Evolutionary conservation across 2,329 filamentous ascomycete genomes (phyloP), one percentile per base, ranked within the genome.

Genomic region (Cadophora gregata): DNA sequence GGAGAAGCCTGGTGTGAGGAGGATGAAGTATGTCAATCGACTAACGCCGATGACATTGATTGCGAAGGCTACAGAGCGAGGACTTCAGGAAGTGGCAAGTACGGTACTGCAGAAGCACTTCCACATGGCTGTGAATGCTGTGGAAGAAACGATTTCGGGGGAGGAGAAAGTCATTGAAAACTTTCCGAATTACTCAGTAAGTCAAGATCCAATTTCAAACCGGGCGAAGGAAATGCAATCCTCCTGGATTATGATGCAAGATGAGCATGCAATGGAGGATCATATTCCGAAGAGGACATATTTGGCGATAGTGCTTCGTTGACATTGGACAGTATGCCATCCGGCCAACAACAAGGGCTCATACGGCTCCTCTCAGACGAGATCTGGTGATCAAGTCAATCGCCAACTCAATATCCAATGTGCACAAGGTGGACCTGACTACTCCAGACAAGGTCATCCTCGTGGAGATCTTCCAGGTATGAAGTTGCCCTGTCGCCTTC

Each of bases 381-480:
- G 86, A 89, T 70, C 82, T 81, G 21, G 83, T 95, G 59, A 95
- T 96, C 77, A 87, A 90, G 74, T 86, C 85, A 69, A 84, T 95
- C 69, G 92, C 76, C 31, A 70, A 67, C 16, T 70, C 66, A 16
- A 75, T 77, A 45, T 71, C 91, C 4, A 80, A 82, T 47, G 80
- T 89, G 47, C 92, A 96, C 79, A 90, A 89, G 74, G 93, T 96
- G 66, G 88, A 94, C 73, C 84, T 96, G n/a, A 86, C 84, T 58
- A 85, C 84, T n/a, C 91, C 92, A 38, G 91, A 95, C 79, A 87
- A 92, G 75, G 86, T 94, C 36, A 90, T 96, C 72, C 80, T 95
- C 68, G 87, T 96, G 65, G 92, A 96, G 74, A 85, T 96, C 65
- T 95, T 91, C 78, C 88, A 93, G 85, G 92, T 92, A 84, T 71